Base-by-base conservation (phyloP, 2,329 filamentous ascomycete species). In the Cryphonectria naterciae region DNA sequence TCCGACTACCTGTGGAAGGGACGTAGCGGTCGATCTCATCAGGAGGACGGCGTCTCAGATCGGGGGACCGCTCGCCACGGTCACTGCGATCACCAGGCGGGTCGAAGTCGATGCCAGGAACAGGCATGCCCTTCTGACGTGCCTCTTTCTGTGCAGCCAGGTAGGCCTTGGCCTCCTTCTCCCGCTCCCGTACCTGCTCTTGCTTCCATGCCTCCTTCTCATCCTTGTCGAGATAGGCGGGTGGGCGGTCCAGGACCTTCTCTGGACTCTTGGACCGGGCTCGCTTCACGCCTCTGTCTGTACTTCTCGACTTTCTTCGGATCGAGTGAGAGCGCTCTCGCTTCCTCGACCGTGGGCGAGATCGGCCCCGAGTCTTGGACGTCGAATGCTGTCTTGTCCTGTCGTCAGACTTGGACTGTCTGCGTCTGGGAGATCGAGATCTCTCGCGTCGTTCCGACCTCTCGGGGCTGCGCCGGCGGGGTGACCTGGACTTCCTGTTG, bases 111-210 rank as follows among this genome's bases (percentile, higher is more conserved):
- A 88, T 81, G n/a, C 87, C 86, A 0, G 87, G 87, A 28, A 88
- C 79, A 1, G 87, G 87, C 56, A 89, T 77, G 11, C 88, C 88
- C 76, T 90, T 90, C 64, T 85, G 84, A 41, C 86, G 83, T 43
- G 88, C 88, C 74, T 90, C 88, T 73, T 87, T 86, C 74, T 89
- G 87, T 2, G 87, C 88, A 8, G 88, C 88, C 52, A 90, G 81
- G 74, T 91, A 91, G 5, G 87, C 88, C 77, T 89, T 90, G 54
- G 89, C 89, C 78, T 91, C 88, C 73, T 85, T 85, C 77, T 90
- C 88, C 66, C 88, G 85, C 77, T 89, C 88, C 77, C 85, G 87
- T 68, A 89, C 88, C 75, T 90, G 88, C 70, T 86, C 86, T 74
- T 87, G 85, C 77, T 91, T 91, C 84, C 87, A 87, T 22, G 84